phyloP scores from a whole-genome alignment of 331 rosid species.

The Arachis monticola region DNA sequence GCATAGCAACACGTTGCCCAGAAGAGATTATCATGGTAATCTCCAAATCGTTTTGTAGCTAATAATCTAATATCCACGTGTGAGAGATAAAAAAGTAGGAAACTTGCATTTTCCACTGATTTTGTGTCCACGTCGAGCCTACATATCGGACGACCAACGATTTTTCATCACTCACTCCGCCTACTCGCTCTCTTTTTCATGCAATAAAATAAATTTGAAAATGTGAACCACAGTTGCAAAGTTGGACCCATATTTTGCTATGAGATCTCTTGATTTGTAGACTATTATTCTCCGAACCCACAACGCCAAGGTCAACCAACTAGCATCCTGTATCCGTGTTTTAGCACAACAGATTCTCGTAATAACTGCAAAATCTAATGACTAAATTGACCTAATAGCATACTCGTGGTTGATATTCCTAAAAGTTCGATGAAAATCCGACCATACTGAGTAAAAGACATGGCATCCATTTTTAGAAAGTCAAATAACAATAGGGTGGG shows the following conservation, averaged over 20 bases:
- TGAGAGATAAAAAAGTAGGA: not conserved
- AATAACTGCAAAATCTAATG: not conserved
- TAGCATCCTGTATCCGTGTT: not conserved
- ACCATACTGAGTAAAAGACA: not conserved
- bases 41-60: no score
- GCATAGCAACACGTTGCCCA: not conserved
- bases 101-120: not conserved
- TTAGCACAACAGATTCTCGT: not conserved
- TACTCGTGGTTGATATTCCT: not conserved
- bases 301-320: not conserved
- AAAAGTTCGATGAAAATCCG: constrained; percentile 3
- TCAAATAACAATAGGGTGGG: not conserved
- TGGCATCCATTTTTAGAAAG: not conserved
- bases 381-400: not conserved
- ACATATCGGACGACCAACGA: not conserved
- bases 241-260: not conserved
- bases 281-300: not conserved
- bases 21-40: no score
- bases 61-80: not conserved
- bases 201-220: no score
- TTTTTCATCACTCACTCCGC: not conserved
- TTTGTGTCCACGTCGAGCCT: not conserved
- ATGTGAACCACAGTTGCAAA: no score
- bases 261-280: no score
- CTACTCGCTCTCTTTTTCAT: no score